Percentiles rank a stretch among this genome's conserved stretches.
These are phyloP conservation scores for Usnea hakonensis DNA, from an alignment of 495 filamentous ascomycete genomes.

Conservation along the genomic window DNA sequence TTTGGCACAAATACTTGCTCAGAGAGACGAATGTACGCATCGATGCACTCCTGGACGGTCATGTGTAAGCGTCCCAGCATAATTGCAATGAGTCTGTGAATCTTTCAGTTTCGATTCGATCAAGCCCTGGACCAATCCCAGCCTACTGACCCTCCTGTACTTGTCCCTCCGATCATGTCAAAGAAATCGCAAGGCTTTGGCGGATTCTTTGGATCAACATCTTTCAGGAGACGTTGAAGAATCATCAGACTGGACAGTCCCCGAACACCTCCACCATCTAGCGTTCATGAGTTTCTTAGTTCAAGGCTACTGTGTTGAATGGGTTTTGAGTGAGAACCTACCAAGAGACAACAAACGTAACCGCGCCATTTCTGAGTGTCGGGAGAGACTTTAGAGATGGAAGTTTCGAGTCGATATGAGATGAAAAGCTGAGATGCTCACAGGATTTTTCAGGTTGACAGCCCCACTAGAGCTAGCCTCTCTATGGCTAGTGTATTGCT, in stretches of 20 bases:
- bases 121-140: background rate
- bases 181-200: slow-evolving; percentile 42
- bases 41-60: slow-evolving; percentile 41
- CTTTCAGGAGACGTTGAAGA: slow-evolving; percentile 42
- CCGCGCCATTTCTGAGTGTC: too few species aligned
- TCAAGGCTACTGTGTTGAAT: too few species aligned
- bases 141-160: slow-evolving; percentile 33
- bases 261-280: slow-evolving; percentile 51
- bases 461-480: too few species aligned
- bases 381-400: too few species aligned
- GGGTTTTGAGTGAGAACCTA: too few species aligned
- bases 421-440: too few species aligned
- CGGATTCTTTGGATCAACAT: slow-evolving; percentile 35
- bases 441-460: too few species aligned
- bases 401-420: too few species aligned
- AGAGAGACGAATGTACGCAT: slow-evolving; percentile 34
- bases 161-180: slow-evolving; percentile 37
- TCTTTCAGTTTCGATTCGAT: background rate
- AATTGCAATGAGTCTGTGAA: slow-evolving; percentile 31
- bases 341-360: too few species aligned
- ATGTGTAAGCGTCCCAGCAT: slow-evolving; percentile 38
- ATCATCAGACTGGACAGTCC: slow-evolving; percentile 46
- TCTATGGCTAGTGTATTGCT: too few species aligned
- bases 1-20: slow-evolving; percentile 35
- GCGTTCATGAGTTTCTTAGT: too few species aligned